phyloP scores from a whole-genome alignment of 345 rosid genomes.

The Pistacia atlantica region DNA sequence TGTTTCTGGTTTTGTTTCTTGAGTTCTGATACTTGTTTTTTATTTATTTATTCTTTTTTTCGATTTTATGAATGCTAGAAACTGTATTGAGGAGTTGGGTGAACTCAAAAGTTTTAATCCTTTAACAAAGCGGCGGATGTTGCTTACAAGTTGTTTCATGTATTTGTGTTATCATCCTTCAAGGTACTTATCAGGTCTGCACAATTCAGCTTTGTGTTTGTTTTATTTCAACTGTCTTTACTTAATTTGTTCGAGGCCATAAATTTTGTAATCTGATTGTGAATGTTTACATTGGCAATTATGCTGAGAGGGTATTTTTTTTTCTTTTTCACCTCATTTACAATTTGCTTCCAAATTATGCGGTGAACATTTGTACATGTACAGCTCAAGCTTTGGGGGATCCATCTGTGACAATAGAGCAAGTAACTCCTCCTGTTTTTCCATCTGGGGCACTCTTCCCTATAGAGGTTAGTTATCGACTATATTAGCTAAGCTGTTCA shows the following conservation, averaged over 20 bases:
- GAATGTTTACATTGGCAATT: background rate
- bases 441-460: slow-evolving; percentile 87
- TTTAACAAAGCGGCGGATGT: slow-evolving; percentile 48
- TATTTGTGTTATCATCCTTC: slow-evolving; percentile 63
- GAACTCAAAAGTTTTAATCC: slow-evolving; percentile 41
- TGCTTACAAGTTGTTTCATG: slow-evolving; percentile 62
- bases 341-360: slow-evolving; percentile 7
- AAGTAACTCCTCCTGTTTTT: slow-evolving; percentile 78
- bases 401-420: slow-evolving; percentile 74
- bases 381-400: slow-evolving; percentile 88
- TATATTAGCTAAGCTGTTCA: background rate
- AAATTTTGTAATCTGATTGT: background rate
- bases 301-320: too few species aligned
- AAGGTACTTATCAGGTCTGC: slow-evolving; percentile 97
- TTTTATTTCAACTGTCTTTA: background rate
- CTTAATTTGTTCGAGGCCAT: background rate
- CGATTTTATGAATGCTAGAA: slow-evolving; percentile 36
- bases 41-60: background rate
- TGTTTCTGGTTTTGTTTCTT: background rate
- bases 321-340: background rate
- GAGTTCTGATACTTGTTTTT: background rate
- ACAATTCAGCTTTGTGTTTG: slow-evolving; percentile 37
- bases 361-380: slow-evolving; percentile 1
- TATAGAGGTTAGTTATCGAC: slow-evolving; percentile 56
- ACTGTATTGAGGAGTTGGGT: slow-evolving; percentile 36